Percentiles rank a stretch among this genome's conserved stretches.
These are phyloP conservation scores for Cyphellophora europaea DNA, from an alignment of 2,329 filamentous ascomycete species.

Conservation along the genomic window DNA sequence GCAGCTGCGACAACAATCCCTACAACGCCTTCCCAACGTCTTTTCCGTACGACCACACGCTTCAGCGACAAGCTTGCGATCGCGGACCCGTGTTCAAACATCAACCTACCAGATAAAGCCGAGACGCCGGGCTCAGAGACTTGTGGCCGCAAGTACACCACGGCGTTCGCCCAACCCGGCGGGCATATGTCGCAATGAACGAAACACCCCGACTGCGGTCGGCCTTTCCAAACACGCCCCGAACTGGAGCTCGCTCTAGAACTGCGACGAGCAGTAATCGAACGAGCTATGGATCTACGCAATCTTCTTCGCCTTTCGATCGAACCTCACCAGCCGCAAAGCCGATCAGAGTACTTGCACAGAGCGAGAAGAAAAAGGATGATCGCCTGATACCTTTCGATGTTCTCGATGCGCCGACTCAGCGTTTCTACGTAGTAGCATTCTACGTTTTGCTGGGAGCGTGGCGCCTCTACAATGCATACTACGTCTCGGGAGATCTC, in stretches of 20 bases:
- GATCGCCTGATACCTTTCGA: conserved; percentile 68
- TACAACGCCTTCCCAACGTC: no score
- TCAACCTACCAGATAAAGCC: no score
- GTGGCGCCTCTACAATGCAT: conserved; percentile 84
- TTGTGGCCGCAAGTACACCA: no score
- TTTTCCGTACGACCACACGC: no score
- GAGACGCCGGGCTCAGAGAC: no score
- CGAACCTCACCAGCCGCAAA: conserved; percentile 15
- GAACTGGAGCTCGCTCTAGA: conserved; percentile 17
- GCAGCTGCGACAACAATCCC: no score
- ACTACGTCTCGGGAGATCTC: conserved; percentile 67
- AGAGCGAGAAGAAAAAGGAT: conserved; percentile 18
- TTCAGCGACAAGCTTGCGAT: no score
- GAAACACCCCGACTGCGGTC: conserved; percentile 72
- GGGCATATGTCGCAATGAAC: conserved; percentile 61
- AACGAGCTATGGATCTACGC: conserved; percentile 9
- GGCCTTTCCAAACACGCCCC: conserved; percentile 70
- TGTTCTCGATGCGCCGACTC: conserved; percentile 79
- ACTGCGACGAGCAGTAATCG: conserved; percentile 7
- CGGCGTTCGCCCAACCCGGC: no score
- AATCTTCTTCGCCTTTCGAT: conserved; percentile 1
- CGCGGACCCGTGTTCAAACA: no score
- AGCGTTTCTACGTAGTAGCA: conserved; percentile 78
- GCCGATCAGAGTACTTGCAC: conserved; percentile 7
- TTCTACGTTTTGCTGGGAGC: conserved; percentile 66